A percentile compares a stretch with the other conserved stretches of the same genome.
phyloP scores from a whole-genome alignment of 2,329 filamentous ascomycete genomes.

The Diaporthe citrichinensis region DNA sequence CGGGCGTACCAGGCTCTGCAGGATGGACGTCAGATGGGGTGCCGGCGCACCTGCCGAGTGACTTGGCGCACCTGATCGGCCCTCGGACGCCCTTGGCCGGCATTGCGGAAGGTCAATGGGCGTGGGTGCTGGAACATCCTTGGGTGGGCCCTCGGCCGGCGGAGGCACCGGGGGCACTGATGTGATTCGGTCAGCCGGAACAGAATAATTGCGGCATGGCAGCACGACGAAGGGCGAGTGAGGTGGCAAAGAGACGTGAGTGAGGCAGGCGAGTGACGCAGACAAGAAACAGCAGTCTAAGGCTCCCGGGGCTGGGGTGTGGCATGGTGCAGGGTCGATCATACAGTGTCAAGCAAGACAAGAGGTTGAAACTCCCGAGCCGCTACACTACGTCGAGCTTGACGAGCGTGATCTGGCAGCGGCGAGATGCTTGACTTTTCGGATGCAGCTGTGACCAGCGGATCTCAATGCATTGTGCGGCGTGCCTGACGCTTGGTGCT shows the following conservation, averaged over 20 bases:
- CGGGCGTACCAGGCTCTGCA: constrained; percentile 69
- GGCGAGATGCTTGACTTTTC: constrained; percentile 14
- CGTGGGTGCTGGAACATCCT: constrained; percentile 70
- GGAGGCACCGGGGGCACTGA: constrained; percentile 38
- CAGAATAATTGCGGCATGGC: constrained; percentile 23
- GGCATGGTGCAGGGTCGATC: constrained; percentile 40
- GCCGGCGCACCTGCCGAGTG: constrained; percentile 41
- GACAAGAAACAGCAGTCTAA: constrained; percentile 18
- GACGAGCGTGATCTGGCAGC: constrained; percentile 13
- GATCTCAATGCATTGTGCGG: constrained; percentile 4
- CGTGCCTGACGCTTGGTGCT: constrained; percentile 20
- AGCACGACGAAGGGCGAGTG: constrained; percentile 38
- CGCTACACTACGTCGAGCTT: constrained; percentile 19
- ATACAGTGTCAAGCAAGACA: constrained; percentile 36
- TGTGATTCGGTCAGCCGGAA: constrained; percentile 34
- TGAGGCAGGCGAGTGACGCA: constrained; percentile 32
- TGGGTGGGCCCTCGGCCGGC: constrained; percentile 53
- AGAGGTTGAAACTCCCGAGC: constrained; percentile 32
- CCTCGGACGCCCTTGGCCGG: constrained; percentile 49
- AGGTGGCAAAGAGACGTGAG: constrained; percentile 37
- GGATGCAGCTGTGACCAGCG: constrained; percentile 18
- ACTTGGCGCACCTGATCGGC: constrained; percentile 30
- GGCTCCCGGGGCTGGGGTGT: constrained; percentile 30
- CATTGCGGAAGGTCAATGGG: constrained; percentile 66
- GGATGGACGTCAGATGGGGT: constrained; percentile 61